Evolutionary conservation across 805 yeast genomes (phyloP).

Genomic region (Candida ipomoeae): DNA sequence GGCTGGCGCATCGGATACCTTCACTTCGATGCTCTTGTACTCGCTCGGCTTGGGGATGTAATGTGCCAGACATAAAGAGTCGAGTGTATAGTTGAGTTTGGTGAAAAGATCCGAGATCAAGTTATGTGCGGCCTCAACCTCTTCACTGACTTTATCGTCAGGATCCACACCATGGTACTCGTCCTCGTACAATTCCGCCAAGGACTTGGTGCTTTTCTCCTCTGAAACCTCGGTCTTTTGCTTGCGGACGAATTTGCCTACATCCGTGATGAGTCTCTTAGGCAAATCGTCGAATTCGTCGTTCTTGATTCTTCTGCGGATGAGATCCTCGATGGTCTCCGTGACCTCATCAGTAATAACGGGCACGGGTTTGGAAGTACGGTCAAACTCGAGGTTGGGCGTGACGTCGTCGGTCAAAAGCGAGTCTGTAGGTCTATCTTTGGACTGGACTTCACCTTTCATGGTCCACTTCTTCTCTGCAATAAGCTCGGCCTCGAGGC

Average conservation of each 20-base stretch:
- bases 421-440: constrained; percentile 80
- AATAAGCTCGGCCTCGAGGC: constrained; percentile 79
- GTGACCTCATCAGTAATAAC: constrained; percentile 88
- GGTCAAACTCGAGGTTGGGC: constrained; percentile 74
- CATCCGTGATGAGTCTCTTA: constrained; percentile 62
- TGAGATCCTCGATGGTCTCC: constrained; percentile 82
- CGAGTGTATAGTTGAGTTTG: constrained; percentile 65
- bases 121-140: constrained; percentile 65
- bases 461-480: constrained; percentile 92
- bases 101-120: constrained; percentile 69
- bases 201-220: constrained; percentile 76
- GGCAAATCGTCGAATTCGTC: constrained; percentile 82
- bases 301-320: constrained; percentile 72
- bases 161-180: constrained; percentile 53
- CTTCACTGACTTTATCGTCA: constrained; percentile 53
- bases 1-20: constrained; percentile 60
- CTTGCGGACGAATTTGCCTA: constrained; percentile 49
- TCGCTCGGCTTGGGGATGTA: constrained; percentile 88
- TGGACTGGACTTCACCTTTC: constrained; percentile 85
- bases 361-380: constrained; percentile 94
- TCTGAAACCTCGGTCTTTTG: constrained; percentile 69
- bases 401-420: constrained; percentile 59
- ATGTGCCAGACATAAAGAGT: constrained; percentile 90
- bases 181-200: constrained; percentile 90
- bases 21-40: constrained; percentile 67